A percentile compares a stretch with the other conserved stretches of the same genome.
These are phyloP conservation scores for Trypanosomatidae sp. DNA, from an alignment of 208 protist species.

Conservation along the genomic window DNA sequence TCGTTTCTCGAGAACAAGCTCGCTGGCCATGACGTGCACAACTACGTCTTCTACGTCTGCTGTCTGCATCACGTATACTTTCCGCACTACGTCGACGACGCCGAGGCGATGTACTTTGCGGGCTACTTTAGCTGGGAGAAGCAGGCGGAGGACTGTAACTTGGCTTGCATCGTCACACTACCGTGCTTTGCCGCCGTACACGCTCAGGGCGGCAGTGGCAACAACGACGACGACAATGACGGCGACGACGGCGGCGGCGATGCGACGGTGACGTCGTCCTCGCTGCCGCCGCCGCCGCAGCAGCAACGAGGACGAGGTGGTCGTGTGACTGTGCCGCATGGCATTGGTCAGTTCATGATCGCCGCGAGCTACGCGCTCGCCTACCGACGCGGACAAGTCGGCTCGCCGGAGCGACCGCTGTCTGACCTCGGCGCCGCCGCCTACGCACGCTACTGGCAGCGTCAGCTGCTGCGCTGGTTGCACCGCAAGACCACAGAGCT, in stretches of 20 bases:
- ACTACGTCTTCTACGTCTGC: conserved; percentile 81
- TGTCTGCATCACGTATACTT: conserved; percentile 70
- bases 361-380: conserved; percentile 96
- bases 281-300: neutral
- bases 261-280: neutral
- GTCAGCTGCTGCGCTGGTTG: conserved; percentile 52
- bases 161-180: conserved; percentile 98
- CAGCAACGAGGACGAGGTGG: neutral
- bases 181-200: conserved; percentile 79
- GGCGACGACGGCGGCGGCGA: neutral
- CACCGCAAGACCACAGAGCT: conserved; percentile 6
- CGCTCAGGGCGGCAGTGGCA: conserved; percentile 1
- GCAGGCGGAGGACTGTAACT: conserved; percentile 92
- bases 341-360: conserved; percentile 97
- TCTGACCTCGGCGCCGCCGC: conserved; percentile 94
- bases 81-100: conserved; percentile 46
- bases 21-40: conserved; percentile 75
- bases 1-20: conserved; percentile 88
- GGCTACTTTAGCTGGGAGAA: conserved; percentile 99
- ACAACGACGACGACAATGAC: too few relatives aligned
- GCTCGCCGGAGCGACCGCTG: conserved; percentile 97
- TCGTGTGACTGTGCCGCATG: conserved; percentile 6
- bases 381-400: conserved; percentile 90
- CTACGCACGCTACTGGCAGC: conserved; percentile 88
- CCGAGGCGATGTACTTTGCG: conserved; percentile 78